A percentile compares a stretch with the other conserved stretches of the same genome.
These are phyloP conservation scores for Tetrahymena elliotti DNA, from an alignment of 73 alveolate genomes.

Conservation along the genomic window DNA sequence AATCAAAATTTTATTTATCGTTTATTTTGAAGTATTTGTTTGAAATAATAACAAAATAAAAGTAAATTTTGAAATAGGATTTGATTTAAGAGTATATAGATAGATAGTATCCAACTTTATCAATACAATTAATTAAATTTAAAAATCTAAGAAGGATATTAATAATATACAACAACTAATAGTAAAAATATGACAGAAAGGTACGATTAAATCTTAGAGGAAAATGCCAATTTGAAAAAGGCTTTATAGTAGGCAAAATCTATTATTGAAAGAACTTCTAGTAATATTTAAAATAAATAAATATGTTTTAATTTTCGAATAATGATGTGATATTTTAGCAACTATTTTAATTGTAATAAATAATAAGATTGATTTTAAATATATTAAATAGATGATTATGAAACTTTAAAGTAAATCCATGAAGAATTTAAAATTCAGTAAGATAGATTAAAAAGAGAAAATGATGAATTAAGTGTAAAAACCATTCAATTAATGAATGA, in stretches of 20 bases:
- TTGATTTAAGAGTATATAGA: background rate
- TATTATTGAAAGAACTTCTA: slow-evolving; percentile 18
- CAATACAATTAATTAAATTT: background rate
- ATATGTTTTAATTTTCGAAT: background rate
- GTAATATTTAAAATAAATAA: too few relatives aligned
- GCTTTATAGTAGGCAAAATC: slow-evolving; percentile 22
- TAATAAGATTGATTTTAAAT: too few relatives aligned
- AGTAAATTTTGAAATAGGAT: background rate
- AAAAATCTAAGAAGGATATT: background rate
- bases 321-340: background rate
- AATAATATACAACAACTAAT: background rate
- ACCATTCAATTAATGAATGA: background rate
- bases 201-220: slow-evolving; percentile 23
- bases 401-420: slow-evolving; percentile 7
- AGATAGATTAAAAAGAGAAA: slow-evolving; percentile 15
- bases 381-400: slow-evolving; percentile 21
- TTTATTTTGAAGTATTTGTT: background rate
- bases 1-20: background rate
- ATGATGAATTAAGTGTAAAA: slow-evolving; percentile 6
- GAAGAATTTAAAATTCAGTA: slow-evolving; percentile 5
- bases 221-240: slow-evolving; percentile 26
- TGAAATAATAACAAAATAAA: background rate
- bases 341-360: background rate
- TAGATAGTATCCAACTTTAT: background rate
- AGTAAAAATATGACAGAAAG: background rate